These are phyloP conservation scores for Cucumis cinereus DNA, from an alignment of 306 rosid genomes.

Conservation along the genomic window DNA sequence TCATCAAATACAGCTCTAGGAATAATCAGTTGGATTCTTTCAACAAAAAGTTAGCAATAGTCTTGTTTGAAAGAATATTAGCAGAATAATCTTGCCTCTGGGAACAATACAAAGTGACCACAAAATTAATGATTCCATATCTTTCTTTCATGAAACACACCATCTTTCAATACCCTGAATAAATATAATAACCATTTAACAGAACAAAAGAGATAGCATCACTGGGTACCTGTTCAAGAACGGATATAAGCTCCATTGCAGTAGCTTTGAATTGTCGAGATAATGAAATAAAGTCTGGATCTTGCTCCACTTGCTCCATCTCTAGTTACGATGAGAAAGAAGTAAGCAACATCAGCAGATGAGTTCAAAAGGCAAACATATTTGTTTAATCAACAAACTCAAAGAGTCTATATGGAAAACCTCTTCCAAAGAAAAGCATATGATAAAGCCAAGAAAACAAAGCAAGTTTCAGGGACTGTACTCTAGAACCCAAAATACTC, in stretches of 20 bases:
- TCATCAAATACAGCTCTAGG: neutral
- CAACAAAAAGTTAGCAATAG: neutral
- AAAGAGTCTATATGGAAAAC: neutral
- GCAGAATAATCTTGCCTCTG: neutral
- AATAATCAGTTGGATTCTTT: neutral
- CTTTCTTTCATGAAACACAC: too few species aligned
- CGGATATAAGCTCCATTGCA: constrained; percentile 84
- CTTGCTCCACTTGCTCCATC: constrained; percentile 94
- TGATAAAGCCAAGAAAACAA: neutral
- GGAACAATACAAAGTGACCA: neutral
- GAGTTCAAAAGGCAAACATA: constrained; percentile 12
- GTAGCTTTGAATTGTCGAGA: constrained; percentile 94
- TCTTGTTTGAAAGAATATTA: neutral
- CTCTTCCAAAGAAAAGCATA: neutral
- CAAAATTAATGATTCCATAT: neutral
- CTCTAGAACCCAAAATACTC: neutral
- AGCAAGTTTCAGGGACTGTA: neutral
- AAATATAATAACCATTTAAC: neutral
- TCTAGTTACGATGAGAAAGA: constrained; percentile 41
- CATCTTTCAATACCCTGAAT: neutral
- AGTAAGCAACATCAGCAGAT: constrained; percentile 21
- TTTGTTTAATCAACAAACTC: constrained; percentile 1
- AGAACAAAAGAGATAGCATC: neutral
- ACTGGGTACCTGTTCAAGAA: constrained; percentile 82
- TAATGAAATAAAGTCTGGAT: constrained; percentile 64